Percentiles rank a stretch among this genome's conserved stretches.
Evolutionary conservation across 169 alveolate genomes (phyloP).

Genomic region (Plasmodium vivax): DNA sequence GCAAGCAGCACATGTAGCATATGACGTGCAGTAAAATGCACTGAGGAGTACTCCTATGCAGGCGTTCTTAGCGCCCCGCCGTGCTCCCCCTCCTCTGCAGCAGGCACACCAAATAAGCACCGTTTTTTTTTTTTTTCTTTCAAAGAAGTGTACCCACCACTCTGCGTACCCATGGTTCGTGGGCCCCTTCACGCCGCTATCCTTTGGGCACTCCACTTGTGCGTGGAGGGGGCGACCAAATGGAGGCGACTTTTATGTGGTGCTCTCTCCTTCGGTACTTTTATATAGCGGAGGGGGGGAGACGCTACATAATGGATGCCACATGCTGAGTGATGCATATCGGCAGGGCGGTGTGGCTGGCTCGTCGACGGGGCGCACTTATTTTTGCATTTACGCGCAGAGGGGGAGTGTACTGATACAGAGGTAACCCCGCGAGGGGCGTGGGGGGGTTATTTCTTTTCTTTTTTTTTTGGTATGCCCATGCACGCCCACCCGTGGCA

Average conservation of each 20-base stretch:
- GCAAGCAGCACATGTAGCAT: neutral
- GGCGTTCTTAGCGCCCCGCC: neutral
- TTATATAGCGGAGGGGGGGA: neutral
- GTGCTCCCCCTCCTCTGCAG: neutral
- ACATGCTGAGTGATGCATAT: neutral
- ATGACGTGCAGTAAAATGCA: neutral
- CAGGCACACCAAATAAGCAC: neutral
- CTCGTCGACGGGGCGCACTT: neutral
- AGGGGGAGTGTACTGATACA: neutral
- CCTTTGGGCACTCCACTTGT: neutral
- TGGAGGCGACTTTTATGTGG: neutral
- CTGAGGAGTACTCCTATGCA: neutral
- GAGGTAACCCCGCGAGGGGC: neutral
- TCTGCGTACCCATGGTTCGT: neutral
- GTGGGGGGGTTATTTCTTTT: neutral
- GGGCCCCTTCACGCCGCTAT: neutral
- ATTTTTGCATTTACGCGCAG: neutral
- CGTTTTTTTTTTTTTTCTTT: neutral
- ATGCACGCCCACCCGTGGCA: neutral
- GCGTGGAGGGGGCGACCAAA: neutral
- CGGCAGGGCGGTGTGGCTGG: neutral
- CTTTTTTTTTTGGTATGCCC: neutral
- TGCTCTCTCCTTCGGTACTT: neutral
- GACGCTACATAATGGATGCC: neutral
- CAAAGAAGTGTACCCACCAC: neutral